Evolutionary conservation across 2,329 filamentous ascomycete species (phyloP).

Genomic region (Trichoderma oligosporum): DNA sequence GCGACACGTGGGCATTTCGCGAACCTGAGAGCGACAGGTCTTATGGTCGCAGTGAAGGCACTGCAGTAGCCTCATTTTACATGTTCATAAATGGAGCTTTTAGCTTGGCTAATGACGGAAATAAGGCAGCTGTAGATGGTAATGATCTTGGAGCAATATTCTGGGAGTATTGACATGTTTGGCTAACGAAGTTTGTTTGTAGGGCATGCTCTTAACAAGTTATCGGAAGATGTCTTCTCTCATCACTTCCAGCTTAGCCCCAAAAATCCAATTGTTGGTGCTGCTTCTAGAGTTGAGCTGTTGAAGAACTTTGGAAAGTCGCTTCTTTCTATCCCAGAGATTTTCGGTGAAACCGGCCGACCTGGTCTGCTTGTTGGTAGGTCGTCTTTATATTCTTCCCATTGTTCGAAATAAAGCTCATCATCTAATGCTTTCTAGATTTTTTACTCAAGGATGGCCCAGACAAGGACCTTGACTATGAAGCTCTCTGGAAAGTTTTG

Average conservation of each 20-base stretch:
- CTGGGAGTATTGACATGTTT: neutral
- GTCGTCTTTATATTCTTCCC: conserved; percentile 11
- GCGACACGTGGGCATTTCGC: conserved; percentile 45
- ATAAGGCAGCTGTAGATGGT: conserved; percentile 36
- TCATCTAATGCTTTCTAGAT: conserved; percentile 31
- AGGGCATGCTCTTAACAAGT: conserved; percentile 30
- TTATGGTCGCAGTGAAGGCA: conserved; percentile 47
- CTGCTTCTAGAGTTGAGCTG: conserved; percentile 40
- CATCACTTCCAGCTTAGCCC: conserved; percentile 43
- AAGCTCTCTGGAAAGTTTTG: conserved; percentile 40
- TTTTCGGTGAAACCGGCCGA: conserved; percentile 42
- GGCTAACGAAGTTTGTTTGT: neutral
- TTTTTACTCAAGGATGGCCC: conserved; percentile 34
- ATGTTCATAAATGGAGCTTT: conserved; percentile 47
- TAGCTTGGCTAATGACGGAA: conserved; percentile 22
- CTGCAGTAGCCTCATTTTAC: conserved; percentile 48
- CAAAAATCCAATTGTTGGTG: conserved; percentile 45
- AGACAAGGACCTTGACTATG: conserved; percentile 35
- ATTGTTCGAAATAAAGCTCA: neutral
- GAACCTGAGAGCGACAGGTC: conserved; percentile 36
- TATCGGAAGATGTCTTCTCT: conserved; percentile 34
- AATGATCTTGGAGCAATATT: neutral
- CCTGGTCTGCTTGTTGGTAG: conserved; percentile 48
- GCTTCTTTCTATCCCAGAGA: conserved; percentile 33
- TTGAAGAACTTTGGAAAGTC: conserved; percentile 42